A percentile compares a stretch with the other conserved stretches of the same genome.
Conservation (phyloP, 2,329 filamentous ascomycete genomes). For the Aspergillus luchuensis region DNA sequence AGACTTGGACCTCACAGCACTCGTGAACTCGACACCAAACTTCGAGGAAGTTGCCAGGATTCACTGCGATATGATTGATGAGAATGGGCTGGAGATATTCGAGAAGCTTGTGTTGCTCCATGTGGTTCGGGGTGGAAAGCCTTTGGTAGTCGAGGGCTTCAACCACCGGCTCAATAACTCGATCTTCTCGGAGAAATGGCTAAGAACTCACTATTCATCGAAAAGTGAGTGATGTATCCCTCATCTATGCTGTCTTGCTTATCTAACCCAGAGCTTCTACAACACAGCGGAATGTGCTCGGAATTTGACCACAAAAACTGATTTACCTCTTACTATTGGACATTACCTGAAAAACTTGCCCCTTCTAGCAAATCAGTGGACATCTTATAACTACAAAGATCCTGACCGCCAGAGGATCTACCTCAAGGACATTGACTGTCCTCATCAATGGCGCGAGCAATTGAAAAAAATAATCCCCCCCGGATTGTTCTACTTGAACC, state of each 20-base stretch:
- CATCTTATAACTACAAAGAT: conserved; percentile 72
- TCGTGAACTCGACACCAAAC: conserved; percentile 78
- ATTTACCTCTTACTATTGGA: conserved; percentile 81
- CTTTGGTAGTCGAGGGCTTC: conserved; percentile 89
- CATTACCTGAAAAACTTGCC: conserved; percentile 91
- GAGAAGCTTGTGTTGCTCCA: conserved; percentile 82
- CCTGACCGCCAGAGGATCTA: conserved; percentile 84
- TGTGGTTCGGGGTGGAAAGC: conserved; percentile 82
- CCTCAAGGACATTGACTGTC: conserved; percentile 96
- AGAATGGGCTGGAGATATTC: conserved; percentile 75
- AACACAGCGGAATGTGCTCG: conserved; percentile 75
- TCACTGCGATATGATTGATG: conserved; percentile 73
- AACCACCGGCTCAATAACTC: conserved; percentile 71
- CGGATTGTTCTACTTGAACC: conserved; percentile 86
- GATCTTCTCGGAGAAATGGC: conserved; percentile 79
- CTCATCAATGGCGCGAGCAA: conserved; percentile 79
- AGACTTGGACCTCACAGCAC: conserved; percentile 71
- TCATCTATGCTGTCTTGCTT: background rate
- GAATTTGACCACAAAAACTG: conserved; percentile 71
- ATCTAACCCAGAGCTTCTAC: conserved; percentile 19
- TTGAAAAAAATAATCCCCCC: conserved; percentile 76
- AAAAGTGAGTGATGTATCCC: conserved; percentile 62
- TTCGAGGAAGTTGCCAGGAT: conserved; percentile 86
- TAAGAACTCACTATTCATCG: conserved; percentile 74
- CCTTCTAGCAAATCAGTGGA: conserved; percentile 81